Base-by-base conservation (phyloP, 331 rosid genomes). In the Pyrus hybrid region DNA sequence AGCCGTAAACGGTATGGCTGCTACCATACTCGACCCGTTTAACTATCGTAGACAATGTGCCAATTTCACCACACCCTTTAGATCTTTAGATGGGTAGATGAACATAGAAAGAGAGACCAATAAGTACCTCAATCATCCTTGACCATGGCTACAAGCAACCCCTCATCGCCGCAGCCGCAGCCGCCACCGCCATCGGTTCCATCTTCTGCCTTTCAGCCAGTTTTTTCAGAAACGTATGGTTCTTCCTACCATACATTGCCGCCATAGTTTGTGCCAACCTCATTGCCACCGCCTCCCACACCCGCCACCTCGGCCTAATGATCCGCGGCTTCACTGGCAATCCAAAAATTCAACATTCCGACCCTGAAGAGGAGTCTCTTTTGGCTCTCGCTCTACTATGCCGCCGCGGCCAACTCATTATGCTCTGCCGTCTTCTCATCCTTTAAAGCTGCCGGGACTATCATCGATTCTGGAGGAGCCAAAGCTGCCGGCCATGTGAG, bases 171-270 rank as follows among this genome's bases (percentile, higher is more conserved):
- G 63, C 70, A 0, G 84, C 80, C 14, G 82, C 97, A 0, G 84
- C 80, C 14, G 82, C 97, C 78, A 87, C 90, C 0, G 90, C 81
- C 47, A 72, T 82, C 2, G 98, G 98, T 18, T 90, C 85, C 1
- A 22, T 91, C 76, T 87, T 87, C 76, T 93, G 98, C 58, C 93
- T 93, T 51, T 96, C 97, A 0, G 81, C 87, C 1, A 97, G 97
- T 11, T 75, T 89, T 70, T 87, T 91, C 83, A 86, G 60, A 77
- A 84, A 84, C 37, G 83, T 86, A 0, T 88, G 84, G 85, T 86
- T 88, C 69, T 90, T 91, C 72, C 79, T 89, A 9, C 91, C 89
- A 2, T 93, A 91, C 84, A 88, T 91, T 23, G 83, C 88, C 0
- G 80, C 62, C 77, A 85, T 93, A 23, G 76, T 82, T 7, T 80